Evolutionary conservation across 257 asterid species (phyloP), one percentile per base, ranked within the genome.

Genomic region (Catharanthus roseus): DNA sequence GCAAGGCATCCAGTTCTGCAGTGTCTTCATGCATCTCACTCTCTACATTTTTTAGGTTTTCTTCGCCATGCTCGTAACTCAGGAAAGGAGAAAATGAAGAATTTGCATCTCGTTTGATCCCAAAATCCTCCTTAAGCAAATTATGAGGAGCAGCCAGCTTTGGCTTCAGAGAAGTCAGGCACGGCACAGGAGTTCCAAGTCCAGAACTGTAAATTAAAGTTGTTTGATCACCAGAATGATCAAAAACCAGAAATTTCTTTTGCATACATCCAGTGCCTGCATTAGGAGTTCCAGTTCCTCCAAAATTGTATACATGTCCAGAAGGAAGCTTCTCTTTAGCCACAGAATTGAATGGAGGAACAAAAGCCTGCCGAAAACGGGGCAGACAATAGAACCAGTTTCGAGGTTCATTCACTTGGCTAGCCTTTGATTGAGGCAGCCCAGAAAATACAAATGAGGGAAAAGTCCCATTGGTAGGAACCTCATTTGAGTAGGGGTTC

Each of bases 11-110:
- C 53, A 93, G 75, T 69, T 93, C 98, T 76, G 89, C 97, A 0
- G 98, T 82, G 84, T 93, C 87, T 84, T 93, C 98, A 5, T 28
- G 96, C 91, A 83, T 85, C 77, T 90, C 96, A 39, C 81, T 82
- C 68, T 67, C 86, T 0, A 44, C 67, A 68, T 81, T 82, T 58
- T 77, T 65, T 2, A 71, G 80, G 77, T 73, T 77, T 24, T 77
- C 83, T 55, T 87, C 87, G 31, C 29, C 54, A 74, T 64, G 72
- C 68, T 74, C 86, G 10, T 75, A 77, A 3, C 72, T 45, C 31
- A 50, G 39, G 51, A 74, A 73, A 26, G 81, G 82, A 38, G 79
- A 72, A 12, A 54, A 65, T 19, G 76, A 82, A 72, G 81, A 51
- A 33, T 66, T 21, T 47, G 26, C 42, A 68, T 39, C 77, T 56